Evolutionary conservation across 805 yeast genomes (phyloP), one percentile per base, ranked within the genome.

Genomic region (Zygoascus ofunaensis): DNA sequence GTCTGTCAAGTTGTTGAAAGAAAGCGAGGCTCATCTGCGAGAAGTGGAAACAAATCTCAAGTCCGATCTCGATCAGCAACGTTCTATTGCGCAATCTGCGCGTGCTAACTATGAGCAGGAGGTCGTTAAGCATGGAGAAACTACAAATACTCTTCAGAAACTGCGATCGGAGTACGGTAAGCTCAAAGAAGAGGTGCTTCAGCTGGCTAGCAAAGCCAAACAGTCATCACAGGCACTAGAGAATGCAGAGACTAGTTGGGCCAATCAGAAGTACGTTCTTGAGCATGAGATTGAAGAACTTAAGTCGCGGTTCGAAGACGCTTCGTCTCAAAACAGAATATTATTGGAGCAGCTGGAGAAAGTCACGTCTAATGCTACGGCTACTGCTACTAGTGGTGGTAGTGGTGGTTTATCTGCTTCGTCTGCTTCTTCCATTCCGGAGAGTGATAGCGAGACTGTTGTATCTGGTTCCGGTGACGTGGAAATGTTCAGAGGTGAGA

Each of bases 301-400:
- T 5, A 69, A 68, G 19, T 52, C 61, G 3, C 73, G 77, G 48
- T 55, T 74, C 21, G 70, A 73, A 19, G 87, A 80, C 42, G 62
- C 84, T 33, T 66, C 74, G 12, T 68, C 75, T n/a, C 94, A 85
- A 57, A 83, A 85, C 57, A 68, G 74, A 40, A 67, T 84, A 4
- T 64, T 86, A 15, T 72, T 80, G 47, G 79, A 78, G 50, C 92
- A 85, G 59, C 61, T 87, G 22, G 90, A 81, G 47, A 53, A 58
- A 7, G 41, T 56, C 22, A 58, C 50, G 30, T 17, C 46, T 7
- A 54, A 55, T 15, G 49, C 49, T n/a, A 19, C 40, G 18, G 41
- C 44, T 5, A 37, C 39, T 5, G 40, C 42, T 17, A 30, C 10
- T 14, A 37, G 43, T 17, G 23, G 19, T n/a, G n/a, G n/a, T n/a